phyloP scores from a whole-genome alignment of 2,329 filamentous ascomycete species.

The Trichoderma sp. region DNA sequence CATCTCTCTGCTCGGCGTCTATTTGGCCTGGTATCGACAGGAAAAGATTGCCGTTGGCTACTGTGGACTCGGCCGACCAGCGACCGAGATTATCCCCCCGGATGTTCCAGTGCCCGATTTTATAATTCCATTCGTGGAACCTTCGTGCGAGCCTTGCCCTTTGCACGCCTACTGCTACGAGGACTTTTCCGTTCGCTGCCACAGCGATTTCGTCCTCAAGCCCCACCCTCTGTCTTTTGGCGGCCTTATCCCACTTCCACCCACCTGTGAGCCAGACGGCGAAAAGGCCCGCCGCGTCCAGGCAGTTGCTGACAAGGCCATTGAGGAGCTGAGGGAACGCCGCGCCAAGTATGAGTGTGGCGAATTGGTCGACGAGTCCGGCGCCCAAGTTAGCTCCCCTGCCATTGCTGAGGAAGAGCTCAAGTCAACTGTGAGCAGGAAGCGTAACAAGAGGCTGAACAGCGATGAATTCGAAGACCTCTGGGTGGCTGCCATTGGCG shows the following conservation, averaged over 20 bases:
- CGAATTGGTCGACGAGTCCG: constrained; percentile 63
- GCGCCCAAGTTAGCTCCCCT: constrained; percentile 60
- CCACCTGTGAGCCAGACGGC: constrained; percentile 92
- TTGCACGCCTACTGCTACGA: constrained; percentile 85
- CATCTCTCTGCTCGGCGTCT: constrained; percentile 67
- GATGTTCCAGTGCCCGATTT: constrained; percentile 67
- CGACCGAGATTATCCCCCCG: constrained; percentile 51
- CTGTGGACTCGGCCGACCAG: constrained; percentile 77
- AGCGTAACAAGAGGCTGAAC: constrained; percentile 79
- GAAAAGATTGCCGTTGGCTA: constrained; percentile 97
- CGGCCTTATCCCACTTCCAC: constrained; percentile 79
- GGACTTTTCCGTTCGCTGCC: constrained; percentile 76
- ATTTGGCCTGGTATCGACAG: constrained; percentile 83
- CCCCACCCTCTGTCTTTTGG: constrained; percentile 80
- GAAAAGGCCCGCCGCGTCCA: constrained; percentile 87
- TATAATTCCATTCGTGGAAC: constrained; percentile 68
- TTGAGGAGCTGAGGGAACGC: constrained; percentile 82
- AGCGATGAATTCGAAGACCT: constrained; percentile 91
- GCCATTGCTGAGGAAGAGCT: constrained; percentile 68
- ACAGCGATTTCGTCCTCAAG: constrained; percentile 82
- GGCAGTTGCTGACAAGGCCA: constrained; percentile 80
- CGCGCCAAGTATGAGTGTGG: constrained; percentile 91
- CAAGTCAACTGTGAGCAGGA: constrained; percentile 73
- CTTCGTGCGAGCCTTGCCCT: constrained; percentile 87
- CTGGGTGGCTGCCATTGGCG: constrained; percentile 72